These are phyloP conservation scores for Saturnispora serradocipensis DNA, from an alignment of 805 yeast species.

Conservation along the genomic window DNA sequence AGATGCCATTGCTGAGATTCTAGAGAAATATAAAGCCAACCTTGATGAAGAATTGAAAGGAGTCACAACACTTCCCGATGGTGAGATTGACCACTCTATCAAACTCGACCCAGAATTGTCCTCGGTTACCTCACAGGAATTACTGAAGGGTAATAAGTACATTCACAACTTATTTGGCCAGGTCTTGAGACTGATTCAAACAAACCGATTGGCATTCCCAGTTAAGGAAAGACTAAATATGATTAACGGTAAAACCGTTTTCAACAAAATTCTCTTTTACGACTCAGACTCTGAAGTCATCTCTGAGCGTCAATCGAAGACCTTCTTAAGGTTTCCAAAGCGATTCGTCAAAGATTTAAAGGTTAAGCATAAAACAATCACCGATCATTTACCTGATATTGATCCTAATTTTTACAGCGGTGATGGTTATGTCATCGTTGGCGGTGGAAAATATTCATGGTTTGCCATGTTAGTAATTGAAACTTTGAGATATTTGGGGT, in stretches of 20 bases:
- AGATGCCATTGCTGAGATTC: background rate
- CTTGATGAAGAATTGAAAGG: background rate
- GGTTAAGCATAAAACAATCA: slow-evolving; percentile 37
- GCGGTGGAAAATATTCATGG: slow-evolving; percentile 37
- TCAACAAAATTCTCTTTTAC: slow-evolving; percentile 11
- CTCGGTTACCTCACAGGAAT: slow-evolving; percentile 19
- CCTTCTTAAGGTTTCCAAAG: slow-evolving; percentile 20
- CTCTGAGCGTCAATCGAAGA: slow-evolving; percentile 5
- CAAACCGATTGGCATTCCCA: slow-evolving; percentile 24
- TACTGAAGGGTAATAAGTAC: slow-evolving; percentile 22
- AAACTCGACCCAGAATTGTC: slow-evolving; percentile 18
- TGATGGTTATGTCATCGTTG: slow-evolving; percentile 31
- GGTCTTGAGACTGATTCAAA: slow-evolving; percentile 23
- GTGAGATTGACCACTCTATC: slow-evolving; percentile 18
- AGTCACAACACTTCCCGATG: background rate
- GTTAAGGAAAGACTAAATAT: slow-evolving; percentile 23
- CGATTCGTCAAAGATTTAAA: slow-evolving; percentile 38
- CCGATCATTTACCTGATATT: slow-evolving; percentile 36
- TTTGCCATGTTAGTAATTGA: slow-evolving; percentile 31
- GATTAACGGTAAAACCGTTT: slow-evolving; percentile 17
- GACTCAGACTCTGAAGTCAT: slow-evolving; percentile 8
- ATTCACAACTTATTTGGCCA: slow-evolving; percentile 23
- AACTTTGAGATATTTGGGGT: slow-evolving; percentile 34
- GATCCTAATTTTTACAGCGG: slow-evolving; percentile 22
- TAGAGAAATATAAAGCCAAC: background rate